Evolutionary conservation across 169 alveolate genomes (phyloP), one percentile per base, ranked within the genome.

Genomic region (Plasmodium gonderi): DNA sequence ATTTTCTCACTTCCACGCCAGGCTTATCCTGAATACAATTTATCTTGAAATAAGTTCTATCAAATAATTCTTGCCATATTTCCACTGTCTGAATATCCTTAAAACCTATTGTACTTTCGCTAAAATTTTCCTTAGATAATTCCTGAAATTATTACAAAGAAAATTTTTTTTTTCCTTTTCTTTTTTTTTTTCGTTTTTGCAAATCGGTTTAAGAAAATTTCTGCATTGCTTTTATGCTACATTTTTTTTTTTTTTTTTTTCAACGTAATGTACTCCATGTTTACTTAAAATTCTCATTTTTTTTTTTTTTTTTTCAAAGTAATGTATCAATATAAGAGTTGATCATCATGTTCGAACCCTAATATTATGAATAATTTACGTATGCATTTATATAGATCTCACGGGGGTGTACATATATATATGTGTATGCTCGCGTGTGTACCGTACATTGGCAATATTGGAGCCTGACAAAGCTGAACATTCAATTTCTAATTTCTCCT

Each of bases 71-170:
- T 79, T 93, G 94, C 96, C 95, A 82, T 54, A 95, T 81, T 74
- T 69, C 93, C 23, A 91, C 98, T 1, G 93, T 91, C 54, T 94
- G 96, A 47, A 77, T 91, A 17, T 93, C 95, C 40, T 95, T 83
- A 77, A 96, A 96, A 42, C 98, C 98, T 44, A 97, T 90, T 36
- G 98, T 97, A 51, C 98, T 97, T 91, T 97, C 98, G 80, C 98
- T 96, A 92, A 97, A 97, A 80, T 96, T 93, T 54, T 96, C 97
- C 14, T 83, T 95, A 23, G 98, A 98, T 23, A 97, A 96, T 60
- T 97, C 98, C 92, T 82, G 64, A 12, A 1, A 60, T 23, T 8
- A 26, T 12, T 29, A 14, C 20, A 42, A 17, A 31, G 69, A 11
- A n/a, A 3, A 40, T n/a, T 11, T 14, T 45, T 20, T 67, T 67